Evolutionary conservation across 1,284 basidiomycete species (phyloP), one percentile per base, ranked within the genome.

Genomic region (Irpex sp.): DNA sequence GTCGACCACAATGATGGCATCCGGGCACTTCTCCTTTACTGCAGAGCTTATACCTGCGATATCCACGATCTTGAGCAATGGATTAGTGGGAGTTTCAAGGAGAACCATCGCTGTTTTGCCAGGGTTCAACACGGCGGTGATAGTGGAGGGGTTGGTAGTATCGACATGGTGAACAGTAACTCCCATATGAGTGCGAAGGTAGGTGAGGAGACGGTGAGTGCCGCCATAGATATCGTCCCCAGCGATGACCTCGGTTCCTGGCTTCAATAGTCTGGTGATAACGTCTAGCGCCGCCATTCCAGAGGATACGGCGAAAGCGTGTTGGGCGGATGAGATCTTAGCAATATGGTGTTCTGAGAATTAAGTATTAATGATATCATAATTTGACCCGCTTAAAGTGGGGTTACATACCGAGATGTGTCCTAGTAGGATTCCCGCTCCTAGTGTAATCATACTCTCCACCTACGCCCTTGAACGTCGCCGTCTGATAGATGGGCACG

Each of bases 281-380:
- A 97, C 88, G 75, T 99, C 97, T 59, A 99, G 85, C 15, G 95
- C 95, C 15, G 97, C 96, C 97, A 99, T 99, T 63, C 97, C 97
- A 7, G 95, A 97, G 6, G 94, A 93, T 5, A 99, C 94, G 26
- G 91, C 87, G 73, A 97, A 95, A 1, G 93, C 93, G 82, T 95
- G 89, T 6, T 82, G 79, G 5, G 95, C 94, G 49, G 91, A 92
- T 43, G 95, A 97, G 69, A 98, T 93, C 78, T 97, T 95, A 57
- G 95, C 95, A 61, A 98, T 84, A 75, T 98, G 96, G 68, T 96
- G 93, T 76, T 98, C 95, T 94, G 72, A 51, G 11, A 11, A 55
- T 13, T 63, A 26, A 46, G 50, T 11, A 21, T 31, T 49, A 26
- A 26, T 26, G 26, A 26, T 26, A 26, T 26, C 26, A 26, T 26